phyloP scores from a whole-genome alignment of 1,139 yeast species.

The Blastobotrys serpentis region DNA sequence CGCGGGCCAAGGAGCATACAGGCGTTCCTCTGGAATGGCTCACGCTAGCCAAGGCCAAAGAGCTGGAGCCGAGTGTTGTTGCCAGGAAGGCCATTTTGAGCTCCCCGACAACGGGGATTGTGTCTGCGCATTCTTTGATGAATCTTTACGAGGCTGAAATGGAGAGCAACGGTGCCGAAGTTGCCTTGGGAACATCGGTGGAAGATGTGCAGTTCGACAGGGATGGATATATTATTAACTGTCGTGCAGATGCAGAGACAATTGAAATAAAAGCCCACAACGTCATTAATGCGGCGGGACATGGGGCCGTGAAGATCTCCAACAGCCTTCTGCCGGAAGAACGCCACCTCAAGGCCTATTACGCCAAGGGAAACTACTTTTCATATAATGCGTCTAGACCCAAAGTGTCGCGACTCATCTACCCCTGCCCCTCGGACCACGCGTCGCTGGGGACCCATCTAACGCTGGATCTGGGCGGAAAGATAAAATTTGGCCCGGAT shows the following conservation, averaged over 20 bases:
- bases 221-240: constrained; percentile 31
- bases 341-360: constrained; percentile 57
- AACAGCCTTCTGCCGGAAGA: constrained; percentile 67
- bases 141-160: constrained; percentile 56
- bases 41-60: constrained; percentile 44
- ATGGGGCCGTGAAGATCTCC: constrained; percentile 66
- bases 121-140: constrained; percentile 76
- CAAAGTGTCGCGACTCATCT: constrained; percentile 48
- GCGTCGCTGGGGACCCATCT: constrained; percentile 84
- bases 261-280: constrained; percentile 53
- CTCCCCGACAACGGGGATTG: constrained; percentile 85
- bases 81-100: constrained; percentile 63
- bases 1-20: constrained; percentile 44
- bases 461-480: constrained; percentile 80
- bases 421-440: constrained; percentile 78
- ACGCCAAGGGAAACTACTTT: constrained; percentile 84
- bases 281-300: constrained; percentile 76
- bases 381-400: constrained; percentile 51
- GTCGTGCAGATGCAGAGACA: constrained; percentile 35
- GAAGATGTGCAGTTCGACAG: constrained; percentile 41
- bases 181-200: constrained; percentile 63
- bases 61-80: constrained; percentile 61
- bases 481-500: constrained; percentile 84
- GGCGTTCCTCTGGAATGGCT: constrained; percentile 60
- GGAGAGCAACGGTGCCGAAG: constrained; percentile 58